A percentile compares a stretch with the other conserved stretches of the same genome.
Conservation (phyloP, 2,329 filamentous ascomycete genomes). For the Cladosporium colombiae region DNA sequence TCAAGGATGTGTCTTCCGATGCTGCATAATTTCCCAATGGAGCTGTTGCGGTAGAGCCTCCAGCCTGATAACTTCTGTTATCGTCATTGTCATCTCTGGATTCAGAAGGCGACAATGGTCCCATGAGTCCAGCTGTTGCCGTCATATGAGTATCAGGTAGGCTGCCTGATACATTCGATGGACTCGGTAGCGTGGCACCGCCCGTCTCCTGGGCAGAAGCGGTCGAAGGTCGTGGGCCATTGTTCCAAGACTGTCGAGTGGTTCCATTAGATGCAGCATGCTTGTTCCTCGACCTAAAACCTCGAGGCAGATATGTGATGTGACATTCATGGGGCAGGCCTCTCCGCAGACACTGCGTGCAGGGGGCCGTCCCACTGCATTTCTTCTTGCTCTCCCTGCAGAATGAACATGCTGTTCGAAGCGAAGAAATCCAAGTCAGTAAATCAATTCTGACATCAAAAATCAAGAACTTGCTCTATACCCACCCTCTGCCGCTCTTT, state of each 20-base stretch:
- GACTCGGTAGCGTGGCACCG: not conserved
- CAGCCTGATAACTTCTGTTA: not conserved
- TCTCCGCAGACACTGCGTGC: conserved; percentile 14
- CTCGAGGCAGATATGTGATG: conserved; percentile 16
- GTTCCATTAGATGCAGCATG: not conserved
- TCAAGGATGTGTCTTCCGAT: not conserved
- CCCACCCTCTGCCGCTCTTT: conserved; percentile 14
- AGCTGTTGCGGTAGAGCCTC: not conserved
- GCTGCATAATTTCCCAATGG: not conserved
- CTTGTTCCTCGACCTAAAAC: conserved; percentile 2
- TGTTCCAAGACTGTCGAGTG: not conserved
- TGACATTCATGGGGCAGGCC: conserved; percentile 2
- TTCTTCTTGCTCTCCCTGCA: conserved; percentile 16
- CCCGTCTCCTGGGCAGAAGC: not conserved
- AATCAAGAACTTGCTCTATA: not conserved
- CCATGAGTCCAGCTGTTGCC: not conserved
- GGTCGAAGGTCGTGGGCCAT: not conserved
- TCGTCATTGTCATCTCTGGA: conserved; percentile 14
- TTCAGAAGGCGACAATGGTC: conserved; percentile 12
- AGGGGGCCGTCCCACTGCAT: conserved; percentile 11
- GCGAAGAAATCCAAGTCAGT: not conserved
- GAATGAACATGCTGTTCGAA: conserved; percentile 1
- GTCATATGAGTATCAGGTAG: not conserved
- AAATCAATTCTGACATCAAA: not conserved
- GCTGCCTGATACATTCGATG: not conserved